phyloP scores from a whole-genome alignment of 2,329 filamentous ascomycete genomes.

The Coleophoma eucalyptorum region DNA sequence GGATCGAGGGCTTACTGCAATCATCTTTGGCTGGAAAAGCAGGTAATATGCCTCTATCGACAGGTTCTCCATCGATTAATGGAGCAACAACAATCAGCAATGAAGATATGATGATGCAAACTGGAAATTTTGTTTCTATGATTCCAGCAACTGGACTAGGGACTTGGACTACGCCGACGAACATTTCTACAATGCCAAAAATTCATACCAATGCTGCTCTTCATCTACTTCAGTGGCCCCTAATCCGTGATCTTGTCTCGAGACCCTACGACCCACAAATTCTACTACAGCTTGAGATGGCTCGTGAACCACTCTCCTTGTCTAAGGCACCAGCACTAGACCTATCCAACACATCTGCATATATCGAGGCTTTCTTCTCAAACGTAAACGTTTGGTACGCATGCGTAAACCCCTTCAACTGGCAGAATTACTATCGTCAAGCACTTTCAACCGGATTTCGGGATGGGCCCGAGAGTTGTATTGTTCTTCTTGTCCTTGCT shows the following conservation, averaged over 20 bases:
- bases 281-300: slow-evolving; percentile 78
- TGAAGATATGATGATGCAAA: slow-evolving; percentile 47
- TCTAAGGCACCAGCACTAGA: slow-evolving; percentile 65
- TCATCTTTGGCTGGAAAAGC: slow-evolving; percentile 53
- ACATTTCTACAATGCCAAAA: slow-evolving; percentile 85
- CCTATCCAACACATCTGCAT: slow-evolving; percentile 68
- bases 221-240: slow-evolving; percentile 75
- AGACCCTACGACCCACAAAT: slow-evolving; percentile 77
- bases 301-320: slow-evolving; percentile 67
- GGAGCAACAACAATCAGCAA: slow-evolving; percentile 58
- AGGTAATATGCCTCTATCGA: slow-evolving; percentile 51
- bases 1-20: slow-evolving; percentile 77
- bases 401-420: slow-evolving; percentile 78
- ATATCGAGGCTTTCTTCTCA: slow-evolving; percentile 77
- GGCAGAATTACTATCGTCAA: slow-evolving; percentile 70
- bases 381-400: slow-evolving; percentile 84
- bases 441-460: slow-evolving; percentile 74
- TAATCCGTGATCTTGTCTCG: slow-evolving; percentile 74
- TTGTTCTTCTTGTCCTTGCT: slow-evolving; percentile 74
- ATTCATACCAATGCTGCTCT: slow-evolving; percentile 77
- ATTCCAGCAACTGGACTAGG: slow-evolving; percentile 64
- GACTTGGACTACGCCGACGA: slow-evolving; percentile 63
- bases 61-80: slow-evolving; percentile 62
- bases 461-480: slow-evolving; percentile 77
- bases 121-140: slow-evolving; percentile 45